Percentiles rank a stretch among this genome's conserved stretches.
Evolutionary conservation across 2,329 filamentous ascomycete genomes (phyloP).

Genomic region (Colletotrichum aenigma): DNA sequence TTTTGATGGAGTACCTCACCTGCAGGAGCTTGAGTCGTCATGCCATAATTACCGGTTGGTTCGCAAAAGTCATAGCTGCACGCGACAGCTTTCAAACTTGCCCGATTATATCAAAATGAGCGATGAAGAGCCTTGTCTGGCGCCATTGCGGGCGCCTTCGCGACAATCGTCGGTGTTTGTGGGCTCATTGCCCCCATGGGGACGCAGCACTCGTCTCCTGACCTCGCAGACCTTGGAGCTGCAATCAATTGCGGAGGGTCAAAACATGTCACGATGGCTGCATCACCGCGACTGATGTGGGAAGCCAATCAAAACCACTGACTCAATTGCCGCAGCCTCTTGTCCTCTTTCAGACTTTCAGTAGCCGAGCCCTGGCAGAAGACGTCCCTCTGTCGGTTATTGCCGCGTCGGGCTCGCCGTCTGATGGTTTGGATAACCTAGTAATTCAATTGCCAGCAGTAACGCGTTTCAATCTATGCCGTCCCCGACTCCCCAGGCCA

Average conservation of each 20-base stretch:
- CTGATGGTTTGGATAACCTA: background rate
- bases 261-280: background rate
- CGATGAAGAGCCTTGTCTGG: background rate
- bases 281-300: background rate
- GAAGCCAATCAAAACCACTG: background rate
- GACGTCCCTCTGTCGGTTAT: background rate
- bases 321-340: background rate
- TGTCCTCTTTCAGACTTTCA: background rate
- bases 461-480: background rate
- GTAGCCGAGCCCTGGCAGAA: background rate
- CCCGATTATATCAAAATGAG: background rate
- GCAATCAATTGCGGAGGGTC: background rate
- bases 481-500: background rate
- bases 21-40: background rate
- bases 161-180: background rate
- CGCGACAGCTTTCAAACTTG: background rate
- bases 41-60: background rate
- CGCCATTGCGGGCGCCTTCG: background rate
- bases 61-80: background rate
- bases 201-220: background rate
- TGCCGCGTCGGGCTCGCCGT: background rate
- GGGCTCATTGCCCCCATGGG: background rate
- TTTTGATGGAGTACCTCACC: background rate
- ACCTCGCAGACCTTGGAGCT: background rate
- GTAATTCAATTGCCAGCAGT: background rate